These are phyloP conservation scores for Populus davidiana DNA, from an alignment of 345 rosid species.

Conservation along the genomic window DNA sequence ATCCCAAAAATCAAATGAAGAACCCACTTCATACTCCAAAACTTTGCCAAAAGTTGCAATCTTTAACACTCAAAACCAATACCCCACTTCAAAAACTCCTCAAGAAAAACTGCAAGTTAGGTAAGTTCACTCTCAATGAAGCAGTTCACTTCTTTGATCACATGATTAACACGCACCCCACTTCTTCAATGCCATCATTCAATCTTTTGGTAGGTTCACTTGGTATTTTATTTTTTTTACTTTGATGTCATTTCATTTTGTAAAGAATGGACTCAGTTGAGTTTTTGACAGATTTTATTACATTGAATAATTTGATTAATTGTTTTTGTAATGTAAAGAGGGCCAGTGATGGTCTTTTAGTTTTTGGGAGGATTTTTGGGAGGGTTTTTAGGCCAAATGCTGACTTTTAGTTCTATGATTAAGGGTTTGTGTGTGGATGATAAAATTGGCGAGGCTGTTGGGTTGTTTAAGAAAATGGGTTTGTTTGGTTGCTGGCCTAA, in stretches of 20 bases:
- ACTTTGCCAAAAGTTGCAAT: neutral
- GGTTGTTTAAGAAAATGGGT: slow-evolving; percentile 20
- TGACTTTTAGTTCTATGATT: slow-evolving; percentile 8
- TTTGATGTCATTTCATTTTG: slow-evolving; percentile 14
- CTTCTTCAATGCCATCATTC: slow-evolving; percentile 14
- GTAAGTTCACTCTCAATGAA: slow-evolving; percentile 21
- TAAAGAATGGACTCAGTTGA: slow-evolving; percentile 12
- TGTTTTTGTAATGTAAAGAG: slow-evolving; percentile 9
- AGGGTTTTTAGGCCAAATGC: no score
- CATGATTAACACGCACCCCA: slow-evolving; percentile 19
- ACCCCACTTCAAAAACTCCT: slow-evolving; percentile 9
- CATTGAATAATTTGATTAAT: slow-evolving; percentile 31
- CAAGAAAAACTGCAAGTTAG: slow-evolving; percentile 16
- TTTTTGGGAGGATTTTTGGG: no score
- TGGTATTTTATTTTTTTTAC: slow-evolving; percentile 22
- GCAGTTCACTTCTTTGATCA: slow-evolving; percentile 29
- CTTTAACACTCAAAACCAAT: neutral
- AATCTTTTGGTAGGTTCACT: slow-evolving; percentile 17
- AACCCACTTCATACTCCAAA: no score
- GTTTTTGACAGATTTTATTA: slow-evolving; percentile 17
- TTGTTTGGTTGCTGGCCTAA: slow-evolving; percentile 18
- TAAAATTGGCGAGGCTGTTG: slow-evolving; percentile 18
- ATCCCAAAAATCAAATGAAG: slow-evolving; percentile 1
- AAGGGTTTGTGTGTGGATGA: slow-evolving; percentile 32
- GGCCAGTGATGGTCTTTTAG: no score